Percentiles rank a stretch among this genome's conserved stretches.
Conservation (phyloP, 257 asterid genomes). For the Petunia axillaris region DNA sequence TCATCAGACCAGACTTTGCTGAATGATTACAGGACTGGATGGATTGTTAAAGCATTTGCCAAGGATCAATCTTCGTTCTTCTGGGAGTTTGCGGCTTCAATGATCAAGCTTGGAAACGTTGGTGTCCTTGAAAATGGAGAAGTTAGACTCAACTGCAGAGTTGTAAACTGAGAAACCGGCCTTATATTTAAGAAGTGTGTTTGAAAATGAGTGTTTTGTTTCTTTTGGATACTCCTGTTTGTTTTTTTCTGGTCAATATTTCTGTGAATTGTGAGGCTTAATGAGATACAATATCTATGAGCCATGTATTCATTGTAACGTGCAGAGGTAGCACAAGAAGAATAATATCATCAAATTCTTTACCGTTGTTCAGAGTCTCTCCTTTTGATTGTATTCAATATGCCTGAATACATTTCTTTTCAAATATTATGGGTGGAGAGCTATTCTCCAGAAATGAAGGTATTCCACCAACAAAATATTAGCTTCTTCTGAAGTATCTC, state of each 20-base stretch:
- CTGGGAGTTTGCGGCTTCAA: slow-evolving; percentile 56
- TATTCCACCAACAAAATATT: background rate
- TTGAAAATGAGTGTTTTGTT: background rate
- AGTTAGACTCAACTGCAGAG: slow-evolving; percentile 66
- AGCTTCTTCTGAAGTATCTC: background rate
- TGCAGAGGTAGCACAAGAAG: slow-evolving; percentile 14
- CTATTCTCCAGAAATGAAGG: background rate
- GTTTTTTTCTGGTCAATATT: background rate
- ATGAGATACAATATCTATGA: no score
- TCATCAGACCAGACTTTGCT: slow-evolving; percentile 63
- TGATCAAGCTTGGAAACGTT: slow-evolving; percentile 67
- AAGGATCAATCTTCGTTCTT: slow-evolving; percentile 56
- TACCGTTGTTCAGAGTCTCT: background rate
- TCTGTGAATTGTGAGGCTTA: slow-evolving; percentile 6
- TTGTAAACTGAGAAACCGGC: slow-evolving; percentile 40
- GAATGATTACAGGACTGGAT: slow-evolving; percentile 53
- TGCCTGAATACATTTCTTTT: background rate
- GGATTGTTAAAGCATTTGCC: slow-evolving; percentile 63
- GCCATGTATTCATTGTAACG: background rate
- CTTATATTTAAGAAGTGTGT: background rate
- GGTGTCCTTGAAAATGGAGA: slow-evolving; percentile 59
- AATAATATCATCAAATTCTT: background rate
- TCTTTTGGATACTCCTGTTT: background rate
- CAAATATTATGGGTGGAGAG: background rate
- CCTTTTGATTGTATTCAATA: background rate